These are phyloP conservation scores for Simmondsia chinensis DNA, from an alignment of 148 eudicot genomes.

Conservation along the genomic window DNA sequence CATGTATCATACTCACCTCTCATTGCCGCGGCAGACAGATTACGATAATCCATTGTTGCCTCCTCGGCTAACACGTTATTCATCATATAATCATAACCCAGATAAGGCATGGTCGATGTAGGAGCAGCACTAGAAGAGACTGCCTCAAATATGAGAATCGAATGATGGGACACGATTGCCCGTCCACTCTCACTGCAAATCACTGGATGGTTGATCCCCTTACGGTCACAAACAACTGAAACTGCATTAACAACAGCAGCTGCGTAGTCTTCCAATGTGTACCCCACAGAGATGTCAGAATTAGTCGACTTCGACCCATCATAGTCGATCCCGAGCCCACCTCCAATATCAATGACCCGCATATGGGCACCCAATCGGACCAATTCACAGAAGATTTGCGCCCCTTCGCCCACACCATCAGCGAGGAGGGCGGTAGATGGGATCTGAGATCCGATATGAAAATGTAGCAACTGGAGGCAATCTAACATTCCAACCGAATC, in stretches of 20 bases:
- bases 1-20: slow-evolving; percentile 61
- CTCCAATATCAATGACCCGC: slow-evolving; percentile 82
- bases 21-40: slow-evolving; percentile 35
- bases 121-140: slow-evolving; percentile 27
- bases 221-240: slow-evolving; percentile 43
- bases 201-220: slow-evolving; percentile 46
- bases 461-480: slow-evolving; percentile 83
- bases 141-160: slow-evolving; percentile 70
- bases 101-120: slow-evolving; percentile 20
- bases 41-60: slow-evolving; percentile 37
- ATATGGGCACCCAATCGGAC: slow-evolving; percentile 75
- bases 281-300: slow-evolving; percentile 75
- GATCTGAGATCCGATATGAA: slow-evolving; percentile 97
- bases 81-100: slow-evolving; percentile 26
- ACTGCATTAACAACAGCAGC: slow-evolving; percentile 67
- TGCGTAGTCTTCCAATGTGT: slow-evolving; percentile 71
- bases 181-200: slow-evolving; percentile 84
- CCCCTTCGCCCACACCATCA: slow-evolving; percentile 79
- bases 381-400: slow-evolving; percentile 73
- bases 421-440: slow-evolving; percentile 55
- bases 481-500: slow-evolving; percentile 59
- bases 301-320: slow-evolving; percentile 71
- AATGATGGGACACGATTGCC: slow-evolving; percentile 89
- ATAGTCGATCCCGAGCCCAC: slow-evolving; percentile 89
- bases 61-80: slow-evolving; percentile 48